Evolutionary conservation across 108 stramenopile species (phyloP), one percentile per base, ranked within the genome.

Genomic region (Ochromonas danica): DNA sequence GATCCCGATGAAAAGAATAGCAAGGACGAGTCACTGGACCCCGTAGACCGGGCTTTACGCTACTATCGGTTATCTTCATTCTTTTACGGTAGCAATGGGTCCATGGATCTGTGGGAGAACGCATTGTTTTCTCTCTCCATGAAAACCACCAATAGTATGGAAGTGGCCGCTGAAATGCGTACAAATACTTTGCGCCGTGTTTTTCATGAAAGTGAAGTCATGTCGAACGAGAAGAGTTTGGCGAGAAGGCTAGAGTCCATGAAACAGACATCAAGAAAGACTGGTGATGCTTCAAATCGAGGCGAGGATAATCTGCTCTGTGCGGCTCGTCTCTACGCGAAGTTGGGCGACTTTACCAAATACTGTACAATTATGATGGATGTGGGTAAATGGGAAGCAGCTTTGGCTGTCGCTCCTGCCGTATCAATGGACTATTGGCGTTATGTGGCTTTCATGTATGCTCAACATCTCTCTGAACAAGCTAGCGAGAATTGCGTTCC

Each of bases 351-450:
- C 10, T 75, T 75, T 75, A 22, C 51, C 10, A 75, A 75, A 36
- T 75, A 75, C 40, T 75, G 72, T 60, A 31, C 40, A 22, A 75
- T 75, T 75, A 75, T 75, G 72, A 41, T 75, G 43, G 72, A 75
- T 28, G 10, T 75, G 36, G 72, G 72, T 6, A 33, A 75, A 27
- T 75, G 72, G 72, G 31, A 39, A 42, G 72, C 72, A 10, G 72
- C 72, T 10, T 75, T 75, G 31, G 72, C 72, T 36, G 40, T 75
- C n/a, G 72, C 72, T 6, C 72, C 72, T 28, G 38, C 14, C 38
- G 72, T 75, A 41, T 75, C 72, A 41, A 33, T 75, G 43, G 72
- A 75, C 3, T 75, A 75, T 60, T 75, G 72, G 72, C 36, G 51
- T 10, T 17, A 42, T 42, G 6, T 75, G 31, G 3, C 51, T 6